Conservation (phyloP, 345 rosid genomes). For the Fremontodendron californicum region DNA sequence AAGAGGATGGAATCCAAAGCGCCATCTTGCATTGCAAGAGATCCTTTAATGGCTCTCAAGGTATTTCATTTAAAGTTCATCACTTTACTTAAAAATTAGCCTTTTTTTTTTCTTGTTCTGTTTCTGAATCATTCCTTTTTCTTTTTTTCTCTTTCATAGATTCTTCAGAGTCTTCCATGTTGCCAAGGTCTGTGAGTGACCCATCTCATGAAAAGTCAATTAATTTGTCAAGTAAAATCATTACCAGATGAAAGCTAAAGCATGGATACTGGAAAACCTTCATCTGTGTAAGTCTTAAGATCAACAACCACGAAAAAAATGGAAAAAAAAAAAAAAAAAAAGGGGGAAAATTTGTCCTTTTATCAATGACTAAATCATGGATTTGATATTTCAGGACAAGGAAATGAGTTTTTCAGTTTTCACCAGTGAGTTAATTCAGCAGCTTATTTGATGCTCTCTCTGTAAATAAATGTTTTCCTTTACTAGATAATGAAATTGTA, state of each 20-base stretch:
- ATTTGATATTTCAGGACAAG: not conserved
- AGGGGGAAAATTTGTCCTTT: conserved; percentile 13
- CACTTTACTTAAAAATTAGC: not conserved
- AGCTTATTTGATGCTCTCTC: not conserved
- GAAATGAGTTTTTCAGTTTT: not conserved
- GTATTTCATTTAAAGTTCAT: not conserved
- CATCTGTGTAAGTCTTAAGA: no score
- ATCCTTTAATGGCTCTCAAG: no score
- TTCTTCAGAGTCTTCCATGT: conserved; percentile 47
- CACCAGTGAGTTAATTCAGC: not conserved
- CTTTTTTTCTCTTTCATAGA: conserved; percentile 28
- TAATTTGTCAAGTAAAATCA: conserved; percentile 21
- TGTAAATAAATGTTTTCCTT: conserved; percentile 16
- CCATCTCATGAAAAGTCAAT: conserved; percentile 40
- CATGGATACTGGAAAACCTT: not conserved
- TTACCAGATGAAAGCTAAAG: conserved; percentile 21
- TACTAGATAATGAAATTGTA: not conserved
- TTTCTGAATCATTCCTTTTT: not conserved
- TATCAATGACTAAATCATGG: not conserved
- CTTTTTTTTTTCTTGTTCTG: not conserved
- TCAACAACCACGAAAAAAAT: no score
- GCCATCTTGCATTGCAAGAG: no score
- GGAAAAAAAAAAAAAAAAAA: not conserved
- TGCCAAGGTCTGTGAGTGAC: conserved; percentile 64
- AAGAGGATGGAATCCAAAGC: no score